A percentile compares a stretch with the other conserved stretches of the same genome.
Conservation (phyloP, 805 yeast species). For the Jamesozyma spencerorum region DNA sequence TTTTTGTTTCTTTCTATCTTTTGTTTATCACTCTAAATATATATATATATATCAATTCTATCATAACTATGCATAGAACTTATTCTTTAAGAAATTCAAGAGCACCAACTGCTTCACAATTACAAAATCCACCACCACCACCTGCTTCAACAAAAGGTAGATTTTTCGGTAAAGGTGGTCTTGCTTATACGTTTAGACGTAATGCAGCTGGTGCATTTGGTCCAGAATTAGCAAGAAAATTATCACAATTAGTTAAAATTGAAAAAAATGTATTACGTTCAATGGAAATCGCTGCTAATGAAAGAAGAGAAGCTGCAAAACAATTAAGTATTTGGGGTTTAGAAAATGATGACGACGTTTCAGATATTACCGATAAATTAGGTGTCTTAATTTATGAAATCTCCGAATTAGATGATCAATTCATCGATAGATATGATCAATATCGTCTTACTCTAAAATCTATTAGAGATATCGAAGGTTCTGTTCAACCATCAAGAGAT, state of each 20-base stretch:
- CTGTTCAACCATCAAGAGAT: slow-evolving; percentile 83
- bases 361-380: slow-evolving; percentile 78
- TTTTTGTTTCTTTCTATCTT: no score
- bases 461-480: slow-evolving; percentile 75
- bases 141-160: slow-evolving; percentile 74
- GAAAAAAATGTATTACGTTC: slow-evolving; percentile 77
- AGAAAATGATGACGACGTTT: slow-evolving; percentile 75
- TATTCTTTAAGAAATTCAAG: slow-evolving; percentile 90
- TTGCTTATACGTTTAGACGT: slow-evolving; percentile 52
- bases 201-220: slow-evolving; percentile 71
- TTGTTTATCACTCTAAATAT: no score
- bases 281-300: slow-evolving; percentile 65
- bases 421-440: slow-evolving; percentile 77
- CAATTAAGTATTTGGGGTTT: slow-evolving; percentile 83
- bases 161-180: slow-evolving; percentile 78
- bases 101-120: slow-evolving; percentile 96
- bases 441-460: slow-evolving; percentile 75
- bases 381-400: slow-evolving; percentile 76
- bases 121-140: slow-evolving; percentile 91
- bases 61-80: slow-evolving; percentile 78
- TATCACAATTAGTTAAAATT: slow-evolving; percentile 66
- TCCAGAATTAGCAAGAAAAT: slow-evolving; percentile 69
- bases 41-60: no score
- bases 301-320: slow-evolving; percentile 73
- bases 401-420: slow-evolving; percentile 81